These are phyloP conservation scores for Apostasia ramifera DNA, from an alignment of 106 monocot species.

Conservation along the genomic window DNA sequence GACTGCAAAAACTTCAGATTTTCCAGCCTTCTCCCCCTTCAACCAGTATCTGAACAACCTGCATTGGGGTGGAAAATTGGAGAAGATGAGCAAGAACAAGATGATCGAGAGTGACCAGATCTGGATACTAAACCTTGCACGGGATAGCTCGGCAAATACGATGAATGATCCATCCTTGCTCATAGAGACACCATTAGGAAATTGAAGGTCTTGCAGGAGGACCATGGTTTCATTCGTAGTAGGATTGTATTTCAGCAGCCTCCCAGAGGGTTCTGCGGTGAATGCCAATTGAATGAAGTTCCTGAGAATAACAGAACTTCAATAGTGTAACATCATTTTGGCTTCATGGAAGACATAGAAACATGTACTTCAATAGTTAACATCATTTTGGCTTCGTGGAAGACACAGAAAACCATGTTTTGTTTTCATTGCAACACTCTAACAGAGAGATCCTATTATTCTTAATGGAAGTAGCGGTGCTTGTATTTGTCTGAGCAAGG, in stretches of 20 bases:
- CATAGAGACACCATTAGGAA: slow-evolving; percentile 58
- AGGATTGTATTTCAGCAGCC: slow-evolving; percentile 54
- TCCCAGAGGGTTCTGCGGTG: slow-evolving; percentile 45
- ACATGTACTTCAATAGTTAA: too few species aligned
- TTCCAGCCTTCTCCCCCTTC: slow-evolving; percentile 53
- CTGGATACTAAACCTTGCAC: slow-evolving; percentile 22
- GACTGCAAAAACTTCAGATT: slow-evolving; percentile 30
- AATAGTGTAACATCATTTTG: not conserved
- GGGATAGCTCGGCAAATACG: slow-evolving; percentile 31
- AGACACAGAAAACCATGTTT: too few species aligned
- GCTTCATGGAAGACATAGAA: too few species aligned
- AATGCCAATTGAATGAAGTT: slow-evolving; percentile 45
- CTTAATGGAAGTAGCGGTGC: too few species aligned
- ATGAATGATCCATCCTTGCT: slow-evolving; percentile 61
- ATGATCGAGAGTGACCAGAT: not conserved
- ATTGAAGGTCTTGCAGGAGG: slow-evolving; percentile 32
- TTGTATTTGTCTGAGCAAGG: too few species aligned
- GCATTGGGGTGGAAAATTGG: not conserved
- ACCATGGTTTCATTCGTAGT: slow-evolving; percentile 36
- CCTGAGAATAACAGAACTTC: slow-evolving; percentile 12
- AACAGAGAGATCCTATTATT: too few species aligned
- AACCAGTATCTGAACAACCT: slow-evolving; percentile 58
- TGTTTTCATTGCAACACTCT: too few species aligned
- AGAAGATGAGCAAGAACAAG: not conserved
- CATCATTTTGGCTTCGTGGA: too few species aligned